Percentiles rank a stretch among this genome's conserved stretches.
These are phyloP conservation scores for Dactylonectria estremocensis DNA, from an alignment of 2,329 filamentous ascomycete genomes.

Conservation along the genomic window DNA sequence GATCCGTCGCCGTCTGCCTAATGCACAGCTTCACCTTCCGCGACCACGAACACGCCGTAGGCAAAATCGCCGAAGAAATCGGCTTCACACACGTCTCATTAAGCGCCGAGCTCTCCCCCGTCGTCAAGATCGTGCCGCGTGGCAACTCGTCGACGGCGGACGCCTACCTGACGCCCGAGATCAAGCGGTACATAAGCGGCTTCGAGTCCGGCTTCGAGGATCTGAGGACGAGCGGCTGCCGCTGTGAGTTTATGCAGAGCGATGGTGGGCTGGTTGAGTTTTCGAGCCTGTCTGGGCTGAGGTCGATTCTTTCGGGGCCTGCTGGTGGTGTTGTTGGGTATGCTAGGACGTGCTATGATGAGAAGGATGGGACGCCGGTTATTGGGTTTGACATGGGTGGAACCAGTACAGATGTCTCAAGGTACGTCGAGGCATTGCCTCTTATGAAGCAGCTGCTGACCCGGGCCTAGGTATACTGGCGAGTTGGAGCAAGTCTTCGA, in stretches of 20 bases:
- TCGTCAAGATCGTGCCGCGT: conserved; percentile 59
- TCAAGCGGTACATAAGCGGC: conserved; percentile 69
- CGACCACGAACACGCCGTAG: conserved; percentile 83
- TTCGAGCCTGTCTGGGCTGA: conserved; percentile 84
- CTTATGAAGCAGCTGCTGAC: neutral
- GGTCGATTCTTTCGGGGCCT: conserved; percentile 88
- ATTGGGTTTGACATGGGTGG: conserved; percentile 96
- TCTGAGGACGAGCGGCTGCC: conserved; percentile 74
- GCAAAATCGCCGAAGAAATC: conserved; percentile 81
- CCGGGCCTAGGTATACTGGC: conserved; percentile 66
- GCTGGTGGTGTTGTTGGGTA: conserved; percentile 93
- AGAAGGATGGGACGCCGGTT: conserved; percentile 83
- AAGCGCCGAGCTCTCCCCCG: conserved; percentile 55
- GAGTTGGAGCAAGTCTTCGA: conserved; percentile 94
- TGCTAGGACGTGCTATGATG: conserved; percentile 89
- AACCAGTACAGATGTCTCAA: conserved; percentile 90
- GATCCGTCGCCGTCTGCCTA: conserved; percentile 87
- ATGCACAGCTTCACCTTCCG: conserved; percentile 95
- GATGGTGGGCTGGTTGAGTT: conserved; percentile 82
- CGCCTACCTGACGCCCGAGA: conserved; percentile 58
- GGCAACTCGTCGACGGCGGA: conserved; percentile 58
- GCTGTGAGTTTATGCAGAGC: conserved; percentile 95
- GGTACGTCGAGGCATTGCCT: conserved; percentile 68
- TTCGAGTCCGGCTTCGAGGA: conserved; percentile 86
- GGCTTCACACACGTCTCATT: conserved; percentile 81